phyloP scores from a whole-genome alignment of 495 filamentous ascomycete genomes.

The Aspergillus biplanus region DNA sequence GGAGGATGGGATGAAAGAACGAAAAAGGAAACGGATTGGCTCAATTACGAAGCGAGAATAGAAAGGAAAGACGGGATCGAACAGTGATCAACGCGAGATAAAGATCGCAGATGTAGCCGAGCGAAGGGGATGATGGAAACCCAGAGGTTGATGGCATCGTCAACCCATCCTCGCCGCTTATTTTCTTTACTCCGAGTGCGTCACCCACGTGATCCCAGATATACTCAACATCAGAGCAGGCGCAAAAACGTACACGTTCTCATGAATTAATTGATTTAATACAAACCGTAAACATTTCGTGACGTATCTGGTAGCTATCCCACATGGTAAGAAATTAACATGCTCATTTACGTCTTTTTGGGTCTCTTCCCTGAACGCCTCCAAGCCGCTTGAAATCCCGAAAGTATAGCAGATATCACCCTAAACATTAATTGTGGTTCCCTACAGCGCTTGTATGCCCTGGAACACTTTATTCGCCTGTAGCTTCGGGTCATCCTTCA shows the following conservation, averaged over 20 bases:
- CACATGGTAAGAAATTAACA: background rate
- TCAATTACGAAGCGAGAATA: background rate
- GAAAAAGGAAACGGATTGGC: slow-evolving; percentile 2
- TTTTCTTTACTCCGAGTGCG: slow-evolving; percentile 17
- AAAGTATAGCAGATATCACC: background rate
- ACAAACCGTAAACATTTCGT: background rate
- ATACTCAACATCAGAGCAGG: background rate
- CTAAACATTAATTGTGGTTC: background rate
- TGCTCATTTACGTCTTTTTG: background rate
- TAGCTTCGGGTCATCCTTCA: slow-evolving; percentile 70
- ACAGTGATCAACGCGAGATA: no score
- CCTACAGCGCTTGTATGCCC: slow-evolving; percentile 78
- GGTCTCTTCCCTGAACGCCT: background rate
- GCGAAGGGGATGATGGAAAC: slow-evolving; percentile 2
- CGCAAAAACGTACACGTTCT: background rate
- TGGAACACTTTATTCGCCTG: slow-evolving; percentile 86
- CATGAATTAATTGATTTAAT: no score
- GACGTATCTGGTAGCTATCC: background rate
- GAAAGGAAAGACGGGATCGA: slow-evolving; percentile 1
- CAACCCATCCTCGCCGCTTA: background rate
- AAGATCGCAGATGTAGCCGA: background rate
- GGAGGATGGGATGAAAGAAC: slow-evolving; percentile 3
- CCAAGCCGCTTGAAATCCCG: background rate
- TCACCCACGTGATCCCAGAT: slow-evolving; percentile 17
- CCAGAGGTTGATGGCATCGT: background rate